A percentile compares a stretch with the other conserved stretches of the same genome.
phyloP scores from a whole-genome alignment of 768 basidiomycete species.

The Cystobasidium onofrii region DNA sequence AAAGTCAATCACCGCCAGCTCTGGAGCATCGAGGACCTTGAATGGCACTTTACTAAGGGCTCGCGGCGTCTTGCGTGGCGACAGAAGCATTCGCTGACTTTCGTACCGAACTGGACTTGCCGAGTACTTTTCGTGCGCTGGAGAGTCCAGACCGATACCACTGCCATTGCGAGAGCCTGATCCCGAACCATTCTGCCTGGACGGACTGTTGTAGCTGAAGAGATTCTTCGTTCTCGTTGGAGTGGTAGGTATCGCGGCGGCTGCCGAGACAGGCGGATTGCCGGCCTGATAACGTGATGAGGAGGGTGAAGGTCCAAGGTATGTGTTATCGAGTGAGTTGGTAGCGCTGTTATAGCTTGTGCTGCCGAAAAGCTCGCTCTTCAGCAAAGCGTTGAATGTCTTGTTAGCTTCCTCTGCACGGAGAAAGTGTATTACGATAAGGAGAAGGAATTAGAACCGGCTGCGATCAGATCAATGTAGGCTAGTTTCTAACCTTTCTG shows the following conservation, averaged over 20 bases:
- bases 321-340: constrained; percentile 38
- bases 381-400: constrained; percentile 49
- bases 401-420: constrained; percentile 49
- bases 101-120: constrained; percentile 80
- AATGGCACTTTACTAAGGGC: constrained; percentile 90
- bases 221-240: constrained; percentile 36
- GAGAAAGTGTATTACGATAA: background rate
- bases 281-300: constrained; percentile 26
- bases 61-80: constrained; percentile 69
- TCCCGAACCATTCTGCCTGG: constrained; percentile 32
- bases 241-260: constrained; percentile 19
- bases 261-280: constrained; percentile 18
- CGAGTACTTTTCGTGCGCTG: constrained; percentile 79
- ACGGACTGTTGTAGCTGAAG: constrained; percentile 39
- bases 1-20: constrained; percentile 55
- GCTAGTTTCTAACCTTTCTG: constrained; percentile 54
- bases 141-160: constrained; percentile 58
- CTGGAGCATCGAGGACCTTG: constrained; percentile 91
- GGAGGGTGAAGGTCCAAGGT: constrained; percentile 42
- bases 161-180: constrained; percentile 12
- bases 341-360: constrained; percentile 39
- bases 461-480: constrained; percentile 28
- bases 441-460: background rate
- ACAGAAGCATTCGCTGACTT: constrained; percentile 71
- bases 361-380: constrained; percentile 48